These are phyloP conservation scores for Penicillium frequentans DNA, from an alignment of 2,329 filamentous ascomycete genomes.

Conservation along the genomic window DNA sequence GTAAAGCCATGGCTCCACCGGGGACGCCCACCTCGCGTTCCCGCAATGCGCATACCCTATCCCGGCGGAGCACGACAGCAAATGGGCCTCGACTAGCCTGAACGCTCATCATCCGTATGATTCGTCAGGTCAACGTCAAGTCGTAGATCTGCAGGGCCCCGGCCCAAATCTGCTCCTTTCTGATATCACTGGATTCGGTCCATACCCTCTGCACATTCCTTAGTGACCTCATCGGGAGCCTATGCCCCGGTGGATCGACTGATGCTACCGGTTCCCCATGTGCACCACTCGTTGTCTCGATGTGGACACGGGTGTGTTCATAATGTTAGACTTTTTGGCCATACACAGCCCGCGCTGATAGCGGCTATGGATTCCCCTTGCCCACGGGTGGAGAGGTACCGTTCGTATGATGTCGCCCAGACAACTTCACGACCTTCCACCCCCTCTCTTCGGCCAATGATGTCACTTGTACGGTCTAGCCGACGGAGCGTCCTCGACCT, in stretches of 20 bases:
- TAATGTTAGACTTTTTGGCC: conserved; percentile 10
- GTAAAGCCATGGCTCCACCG: conserved; percentile 1
- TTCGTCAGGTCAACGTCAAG: conserved; percentile 16
- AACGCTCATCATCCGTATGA: conserved; percentile 12
- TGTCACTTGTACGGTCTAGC: conserved; percentile 18
- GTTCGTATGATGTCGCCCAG: conserved; percentile 21
- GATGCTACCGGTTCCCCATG: conserved; percentile 6
- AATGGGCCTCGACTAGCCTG: conserved; percentile 9
- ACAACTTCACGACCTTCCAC: neutral
- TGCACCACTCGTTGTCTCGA: conserved; percentile 12
- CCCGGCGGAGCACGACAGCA: neutral
- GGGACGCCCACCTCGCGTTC: conserved; percentile 11
- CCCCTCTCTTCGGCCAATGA: conserved; percentile 21
- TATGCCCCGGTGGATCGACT: conserved; percentile 10
- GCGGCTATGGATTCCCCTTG: neutral
- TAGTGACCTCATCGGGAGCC: conserved; percentile 25
- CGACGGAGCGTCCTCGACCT: conserved; percentile 1
- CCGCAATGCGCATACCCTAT: conserved; percentile 6
- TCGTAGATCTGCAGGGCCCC: conserved; percentile 24
- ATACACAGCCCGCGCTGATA: neutral
- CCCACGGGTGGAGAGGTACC: conserved; percentile 3
- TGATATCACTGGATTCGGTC: neutral
- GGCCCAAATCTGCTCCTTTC: neutral
- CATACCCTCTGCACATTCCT: conserved; percentile 22
- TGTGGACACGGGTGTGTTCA: conserved; percentile 19